phyloP scores from a whole-genome alignment of 169 alveolate species.

The Cryptosporidium tyzzeri region DNA sequence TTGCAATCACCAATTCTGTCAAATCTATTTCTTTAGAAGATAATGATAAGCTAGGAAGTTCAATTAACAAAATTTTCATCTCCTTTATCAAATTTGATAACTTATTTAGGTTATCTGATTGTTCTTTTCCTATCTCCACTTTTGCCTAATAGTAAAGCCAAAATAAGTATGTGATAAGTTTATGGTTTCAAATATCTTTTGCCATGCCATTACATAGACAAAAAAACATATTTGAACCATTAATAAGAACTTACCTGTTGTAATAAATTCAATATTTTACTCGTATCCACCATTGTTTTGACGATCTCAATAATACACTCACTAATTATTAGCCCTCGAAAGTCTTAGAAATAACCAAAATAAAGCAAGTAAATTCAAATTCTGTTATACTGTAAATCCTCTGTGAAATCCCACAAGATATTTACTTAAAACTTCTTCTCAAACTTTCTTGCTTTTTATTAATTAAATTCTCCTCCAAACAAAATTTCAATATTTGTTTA shows the following conservation, averaged over 20 bases:
- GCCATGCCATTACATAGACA: not conserved
- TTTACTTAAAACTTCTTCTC: not conserved
- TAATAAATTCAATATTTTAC: constrained; percentile 12
- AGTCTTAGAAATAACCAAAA: not conserved
- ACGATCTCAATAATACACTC: not conserved
- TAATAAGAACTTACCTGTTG: constrained; percentile 46
- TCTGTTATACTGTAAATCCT: not conserved
- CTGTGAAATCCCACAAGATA: not conserved
- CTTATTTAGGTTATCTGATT: not conserved
- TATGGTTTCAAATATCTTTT: not conserved
- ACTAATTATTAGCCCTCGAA: not conserved
- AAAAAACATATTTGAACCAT: not conserved
- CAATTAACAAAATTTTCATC: constrained; percentile 34
- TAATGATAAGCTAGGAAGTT: constrained; percentile 32
- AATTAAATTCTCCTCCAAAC: not conserved
- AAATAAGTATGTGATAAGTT: not conserved
- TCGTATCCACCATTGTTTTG: constrained; percentile 29
- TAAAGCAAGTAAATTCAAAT: not conserved
- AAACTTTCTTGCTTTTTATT: not conserved
- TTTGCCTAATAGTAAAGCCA: constrained; percentile 23
- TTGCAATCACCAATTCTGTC: constrained; percentile 56
- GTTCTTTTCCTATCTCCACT: constrained; percentile 10
- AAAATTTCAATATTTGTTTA: not conserved
- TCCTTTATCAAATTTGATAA: constrained; percentile 14
- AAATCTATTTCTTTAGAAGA: constrained; percentile 50